Evolutionary conservation across 768 basidiomycete species (phyloP).

Genomic region (Mycena galopus): DNA sequence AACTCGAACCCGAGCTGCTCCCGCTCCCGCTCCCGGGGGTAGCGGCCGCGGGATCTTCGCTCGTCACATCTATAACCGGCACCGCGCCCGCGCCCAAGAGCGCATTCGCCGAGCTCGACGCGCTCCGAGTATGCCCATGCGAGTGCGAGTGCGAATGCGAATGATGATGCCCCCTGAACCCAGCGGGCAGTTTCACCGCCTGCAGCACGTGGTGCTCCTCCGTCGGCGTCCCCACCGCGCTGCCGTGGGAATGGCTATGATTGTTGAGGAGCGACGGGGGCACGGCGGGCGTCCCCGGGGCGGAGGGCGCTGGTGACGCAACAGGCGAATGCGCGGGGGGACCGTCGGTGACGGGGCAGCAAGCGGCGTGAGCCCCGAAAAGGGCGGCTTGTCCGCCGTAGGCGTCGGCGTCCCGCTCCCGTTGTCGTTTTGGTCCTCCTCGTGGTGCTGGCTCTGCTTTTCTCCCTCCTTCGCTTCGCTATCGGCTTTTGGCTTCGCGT

Average conservation of each 20-base stretch:
- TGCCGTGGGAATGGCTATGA: background rate
- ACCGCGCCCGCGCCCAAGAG: background rate
- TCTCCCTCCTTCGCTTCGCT: constrained; percentile 24
- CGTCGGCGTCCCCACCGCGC: constrained; percentile 36
- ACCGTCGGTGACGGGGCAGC: background rate
- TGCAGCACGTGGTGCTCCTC: constrained; percentile 42
- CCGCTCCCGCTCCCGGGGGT: background rate
- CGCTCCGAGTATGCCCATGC: constrained; percentile 32
- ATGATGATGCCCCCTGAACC: constrained; percentile 44
- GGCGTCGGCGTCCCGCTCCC: constrained; percentile 22
- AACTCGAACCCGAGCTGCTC: background rate
- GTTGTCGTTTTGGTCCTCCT: constrained; percentile 4
- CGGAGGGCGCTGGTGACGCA: background rate
- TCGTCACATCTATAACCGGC: background rate
- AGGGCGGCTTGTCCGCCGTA: background rate
- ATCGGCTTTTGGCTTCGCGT: constrained; percentile 6
- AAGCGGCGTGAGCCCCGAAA: background rate
- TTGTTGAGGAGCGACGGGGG: too few species aligned
- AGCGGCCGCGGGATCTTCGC: too few species aligned
- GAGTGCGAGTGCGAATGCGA: constrained; percentile 17
- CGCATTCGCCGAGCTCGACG: constrained; percentile 35
- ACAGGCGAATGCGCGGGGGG: background rate
- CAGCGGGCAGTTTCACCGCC: constrained; percentile 50
- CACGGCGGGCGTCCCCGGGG: background rate
- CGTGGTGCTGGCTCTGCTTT: constrained; percentile 24